phyloP scores from a whole-genome alignment of 441 rosid genomes.

The Erodium texanum region DNA sequence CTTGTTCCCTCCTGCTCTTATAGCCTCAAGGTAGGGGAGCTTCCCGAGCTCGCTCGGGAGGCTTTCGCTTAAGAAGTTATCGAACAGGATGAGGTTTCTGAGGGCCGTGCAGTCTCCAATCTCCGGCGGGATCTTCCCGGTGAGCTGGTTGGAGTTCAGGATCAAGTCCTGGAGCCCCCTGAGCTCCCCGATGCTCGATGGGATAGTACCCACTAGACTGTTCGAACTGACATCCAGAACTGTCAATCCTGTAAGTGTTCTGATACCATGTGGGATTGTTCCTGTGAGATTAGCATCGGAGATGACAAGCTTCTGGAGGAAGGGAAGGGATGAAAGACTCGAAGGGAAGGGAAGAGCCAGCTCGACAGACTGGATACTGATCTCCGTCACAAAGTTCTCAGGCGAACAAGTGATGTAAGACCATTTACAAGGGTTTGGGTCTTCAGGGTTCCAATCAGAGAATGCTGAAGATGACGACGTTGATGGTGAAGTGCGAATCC shows the following conservation, averaged over 20 bases:
- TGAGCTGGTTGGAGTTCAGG: constrained; percentile 71
- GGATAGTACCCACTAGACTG: constrained; percentile 48
- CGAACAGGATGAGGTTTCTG: constrained; percentile 45
- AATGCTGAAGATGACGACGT: constrained; percentile 29
- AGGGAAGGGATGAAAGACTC: constrained; percentile 37
- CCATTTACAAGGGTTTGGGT: constrained; percentile 59
- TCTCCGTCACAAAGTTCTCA: constrained; percentile 37
- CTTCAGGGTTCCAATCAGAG: constrained; percentile 47
- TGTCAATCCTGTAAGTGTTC: constrained; percentile 34
- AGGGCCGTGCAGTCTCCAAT: constrained; percentile 41
- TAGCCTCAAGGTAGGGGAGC: constrained; percentile 44
- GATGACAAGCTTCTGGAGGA: constrained; percentile 41
- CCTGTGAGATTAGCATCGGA: constrained; percentile 55
- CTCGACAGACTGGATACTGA: constrained; percentile 41
- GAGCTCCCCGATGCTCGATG: constrained; percentile 46
- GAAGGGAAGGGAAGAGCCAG: constrained; percentile 51
- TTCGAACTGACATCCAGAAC: constrained; percentile 47
- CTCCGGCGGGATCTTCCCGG: constrained; percentile 75
- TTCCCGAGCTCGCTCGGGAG: constrained; percentile 71
- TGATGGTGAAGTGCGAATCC: constrained; percentile 37
- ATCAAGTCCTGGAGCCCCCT: constrained; percentile 43
- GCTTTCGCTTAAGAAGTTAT: constrained; percentile 52
- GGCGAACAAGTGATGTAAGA: constrained; percentile 44
- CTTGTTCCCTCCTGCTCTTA: constrained; percentile 85
- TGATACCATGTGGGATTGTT: constrained; percentile 33